A percentile compares a stretch with the other conserved stretches of the same genome.
Evolutionary conservation across 805 yeast genomes (phyloP).

Genomic region (Candida ulmi): DNA sequence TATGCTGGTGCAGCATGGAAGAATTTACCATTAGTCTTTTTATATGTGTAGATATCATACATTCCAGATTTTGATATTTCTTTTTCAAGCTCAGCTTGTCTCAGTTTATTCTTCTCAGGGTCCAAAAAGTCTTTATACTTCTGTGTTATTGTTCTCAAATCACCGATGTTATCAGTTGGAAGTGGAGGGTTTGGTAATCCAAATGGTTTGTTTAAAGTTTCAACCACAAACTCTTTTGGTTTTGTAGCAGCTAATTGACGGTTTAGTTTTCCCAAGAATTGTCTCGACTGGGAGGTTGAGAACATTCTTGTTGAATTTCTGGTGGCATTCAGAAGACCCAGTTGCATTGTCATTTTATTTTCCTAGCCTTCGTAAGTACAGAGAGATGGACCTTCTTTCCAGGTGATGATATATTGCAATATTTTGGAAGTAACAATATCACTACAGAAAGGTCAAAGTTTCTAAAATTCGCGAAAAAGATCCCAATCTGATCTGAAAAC

Average conservation of each 20-base stretch:
- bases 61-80: slow-evolving; percentile 67
- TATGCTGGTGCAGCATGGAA: slow-evolving; percentile 78
- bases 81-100: slow-evolving; percentile 49
- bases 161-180: slow-evolving; percentile 35
- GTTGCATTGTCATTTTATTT: no score
- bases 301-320: no score
- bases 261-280: slow-evolving; percentile 27
- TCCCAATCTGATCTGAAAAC: no score
- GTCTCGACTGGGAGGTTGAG: not conserved
- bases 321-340: no score
- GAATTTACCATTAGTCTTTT: slow-evolving; percentile 78
- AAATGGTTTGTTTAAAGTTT: slow-evolving; percentile 37
- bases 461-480: no score
- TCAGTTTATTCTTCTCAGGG: slow-evolving; percentile 38
- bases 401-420: no score
- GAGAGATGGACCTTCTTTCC: no score
- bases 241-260: slow-evolving; percentile 31
- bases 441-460: no score
- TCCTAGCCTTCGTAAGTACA: no score
- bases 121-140: slow-evolving; percentile 43
- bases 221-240: slow-evolving; percentile 30
- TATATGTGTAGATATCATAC: slow-evolving; percentile 56
- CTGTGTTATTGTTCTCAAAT: slow-evolving; percentile 29
- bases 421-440: no score
- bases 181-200: slow-evolving; percentile 37